Percentiles rank a stretch among this genome's conserved stretches.
Conservation (phyloP, 2,329 filamentous ascomycete species). For the Colletotrichum horii region DNA sequence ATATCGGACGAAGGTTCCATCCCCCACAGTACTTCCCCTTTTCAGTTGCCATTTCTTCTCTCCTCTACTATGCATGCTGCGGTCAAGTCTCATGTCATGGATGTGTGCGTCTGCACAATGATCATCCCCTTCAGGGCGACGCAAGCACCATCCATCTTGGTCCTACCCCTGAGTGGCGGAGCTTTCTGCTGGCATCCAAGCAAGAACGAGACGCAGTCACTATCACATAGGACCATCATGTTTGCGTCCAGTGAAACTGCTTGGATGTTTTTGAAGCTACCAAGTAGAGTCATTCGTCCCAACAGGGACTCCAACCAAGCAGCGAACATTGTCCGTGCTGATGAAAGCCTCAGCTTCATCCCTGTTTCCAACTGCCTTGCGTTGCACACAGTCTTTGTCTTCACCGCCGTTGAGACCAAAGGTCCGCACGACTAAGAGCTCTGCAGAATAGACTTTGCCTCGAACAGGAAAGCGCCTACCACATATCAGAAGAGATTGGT, state of each 20-base stretch:
- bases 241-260: background rate
- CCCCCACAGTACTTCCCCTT: background rate
- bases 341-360: background rate
- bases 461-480: background rate
- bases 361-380: background rate
- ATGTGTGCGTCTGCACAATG: background rate
- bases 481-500: background rate
- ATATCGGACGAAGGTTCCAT: background rate
- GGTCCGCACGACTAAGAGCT: background rate
- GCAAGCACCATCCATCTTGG: background rate
- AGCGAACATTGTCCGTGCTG: conserved; percentile 6
- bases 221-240: background rate
- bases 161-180: background rate
- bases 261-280: background rate
- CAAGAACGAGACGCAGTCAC: background rate
- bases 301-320: background rate
- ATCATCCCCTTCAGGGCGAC: background rate
- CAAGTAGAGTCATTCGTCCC: background rate
- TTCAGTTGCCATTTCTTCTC: background rate
- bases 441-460: background rate
- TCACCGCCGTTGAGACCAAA: background rate
- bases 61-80: background rate
- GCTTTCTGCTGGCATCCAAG: background rate
- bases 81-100: background rate
- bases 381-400: background rate